Conservation (phyloP, 2,329 filamentous ascomycete genomes). For the Penicillium sp. region DNA sequence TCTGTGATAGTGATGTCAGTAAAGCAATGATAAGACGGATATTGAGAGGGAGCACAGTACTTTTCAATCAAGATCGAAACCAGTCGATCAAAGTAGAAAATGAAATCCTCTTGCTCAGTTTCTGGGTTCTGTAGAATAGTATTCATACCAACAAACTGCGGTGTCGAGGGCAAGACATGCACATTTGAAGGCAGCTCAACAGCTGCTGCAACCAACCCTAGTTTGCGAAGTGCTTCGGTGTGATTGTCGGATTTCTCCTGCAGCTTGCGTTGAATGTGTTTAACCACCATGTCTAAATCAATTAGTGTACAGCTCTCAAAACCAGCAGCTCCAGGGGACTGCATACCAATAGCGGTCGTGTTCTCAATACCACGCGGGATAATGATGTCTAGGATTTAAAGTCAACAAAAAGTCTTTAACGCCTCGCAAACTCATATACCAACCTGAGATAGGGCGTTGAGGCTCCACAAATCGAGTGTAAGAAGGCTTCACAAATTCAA, state of each 20-base stretch:
- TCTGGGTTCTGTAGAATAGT: conserved; percentile 82
- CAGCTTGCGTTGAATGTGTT: conserved; percentile 86
- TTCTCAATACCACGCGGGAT: conserved; percentile 95
- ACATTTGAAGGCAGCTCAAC: conserved; percentile 74
- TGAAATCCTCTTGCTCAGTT: conserved; percentile 82
- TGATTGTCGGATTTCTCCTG: conserved; percentile 82
- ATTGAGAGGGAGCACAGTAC: conserved; percentile 26
- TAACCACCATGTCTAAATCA: conserved; percentile 76
- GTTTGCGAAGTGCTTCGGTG: conserved; percentile 71
- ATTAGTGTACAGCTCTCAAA: conserved; percentile 16
- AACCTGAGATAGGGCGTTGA: conserved; percentile 79
- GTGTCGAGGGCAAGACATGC: conserved; percentile 70
- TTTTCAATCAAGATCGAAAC: conserved; percentile 79
- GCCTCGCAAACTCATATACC: background rate
- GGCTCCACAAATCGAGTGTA: conserved; percentile 93
- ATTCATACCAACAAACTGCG: conserved; percentile 83
- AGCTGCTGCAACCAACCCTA: conserved; percentile 71
- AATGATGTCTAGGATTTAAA: conserved; percentile 68
- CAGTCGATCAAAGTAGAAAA: conserved; percentile 94
- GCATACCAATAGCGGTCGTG: conserved; percentile 72
- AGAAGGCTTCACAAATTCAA: conserved; percentile 92
- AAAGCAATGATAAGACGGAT: background rate
- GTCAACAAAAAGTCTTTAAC: conserved; percentile 11
- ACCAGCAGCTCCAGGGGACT: background rate
- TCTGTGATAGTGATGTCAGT: conserved; percentile 43